Evolutionary conservation across 495 filamentous ascomycete genomes (phyloP), one percentile per base, ranked within the genome.

Genomic region (Bacidia gigantensis): DNA sequence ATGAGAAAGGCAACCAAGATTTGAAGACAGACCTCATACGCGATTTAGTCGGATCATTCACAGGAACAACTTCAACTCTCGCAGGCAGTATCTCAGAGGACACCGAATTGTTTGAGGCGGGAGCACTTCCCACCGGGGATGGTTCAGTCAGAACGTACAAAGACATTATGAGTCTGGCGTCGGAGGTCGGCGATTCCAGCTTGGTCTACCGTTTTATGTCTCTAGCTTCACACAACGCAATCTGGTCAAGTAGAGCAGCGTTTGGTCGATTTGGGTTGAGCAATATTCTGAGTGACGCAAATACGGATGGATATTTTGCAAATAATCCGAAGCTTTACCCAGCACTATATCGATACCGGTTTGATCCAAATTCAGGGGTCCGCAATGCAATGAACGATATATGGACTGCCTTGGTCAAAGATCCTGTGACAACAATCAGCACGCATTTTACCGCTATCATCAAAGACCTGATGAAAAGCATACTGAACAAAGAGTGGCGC

Each of bases 201-300:
- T 73, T 98, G 2, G 87, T 96, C 7, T 98, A 98, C 66, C 83
- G 88, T 51, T 95, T 97, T 64, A 98, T 98, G 92, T 87, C 87
- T 0, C 69, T 98, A 53, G 92, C 92, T 2, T 83, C 87, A 1
- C 92, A 95, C 56, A 93, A 94, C 51, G 87, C 89, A 0, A 86
- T 94, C 26, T 98, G 92, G 92, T 88, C 88, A 2, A 93, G 86
- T 20, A 80, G 92, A 21, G 90, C 92, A 1, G 89, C 92, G 0
- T 95, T 98, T 65, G 90, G 92, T 14, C 78, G 89, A 14, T 94
- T 96, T 56, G 92, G 92, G 1, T 76, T 98, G 51, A 90, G 86
- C 61, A 89, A 76, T 51, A 89, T 98, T 46, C 76, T 98, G 44
- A 92, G 87, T 12, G 86, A 90, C 51, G 86, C 87, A 0, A 86